These are phyloP conservation scores for Ophiocordyceps sinensis DNA, from an alignment of 2,329 filamentous ascomycete genomes.

Conservation along the genomic window DNA sequence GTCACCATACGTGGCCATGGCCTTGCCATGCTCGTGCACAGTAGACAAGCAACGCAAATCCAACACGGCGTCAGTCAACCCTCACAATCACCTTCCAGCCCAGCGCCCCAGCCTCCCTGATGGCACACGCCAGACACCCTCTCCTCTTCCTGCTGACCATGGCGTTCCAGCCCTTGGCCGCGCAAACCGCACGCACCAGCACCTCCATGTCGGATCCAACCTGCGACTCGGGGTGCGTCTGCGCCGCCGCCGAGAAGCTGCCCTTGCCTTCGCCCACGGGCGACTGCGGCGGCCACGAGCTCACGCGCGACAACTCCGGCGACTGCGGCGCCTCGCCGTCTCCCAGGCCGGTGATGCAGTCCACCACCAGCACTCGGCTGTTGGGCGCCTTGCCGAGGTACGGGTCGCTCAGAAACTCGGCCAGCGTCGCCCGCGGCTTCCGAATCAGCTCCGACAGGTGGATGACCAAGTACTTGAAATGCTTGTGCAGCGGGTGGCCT, in stretches of 20 bases:
- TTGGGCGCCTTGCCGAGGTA: slow-evolving; percentile 16
- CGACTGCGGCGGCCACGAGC: slow-evolving; percentile 13
- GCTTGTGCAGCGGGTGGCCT: slow-evolving; percentile 52
- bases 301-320: slow-evolving; percentile 25
- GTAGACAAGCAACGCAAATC: neutral
- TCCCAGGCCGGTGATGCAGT: slow-evolving; percentile 43
- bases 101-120: slow-evolving; percentile 59
- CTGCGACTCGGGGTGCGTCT: slow-evolving; percentile 42
- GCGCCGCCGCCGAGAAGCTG: slow-evolving; percentile 27
- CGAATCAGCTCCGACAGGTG: slow-evolving; percentile 42
- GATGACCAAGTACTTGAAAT: slow-evolving; percentile 43
- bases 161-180: slow-evolving; percentile 60
- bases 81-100: slow-evolving; percentile 54
- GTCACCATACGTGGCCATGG: no score
- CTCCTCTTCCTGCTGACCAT: slow-evolving; percentile 51
- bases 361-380: slow-evolving; percentile 40
- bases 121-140: slow-evolving; percentile 59
- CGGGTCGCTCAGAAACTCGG: slow-evolving; percentile 27
- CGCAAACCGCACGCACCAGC: slow-evolving; percentile 57
- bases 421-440: slow-evolving; percentile 28
- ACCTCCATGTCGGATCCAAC: slow-evolving; percentile 55
- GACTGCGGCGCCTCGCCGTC: slow-evolving; percentile 27
- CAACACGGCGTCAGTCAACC: slow-evolving; percentile 18
- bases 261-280: slow-evolving; percentile 18
- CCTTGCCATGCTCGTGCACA: neutral